Conservation (phyloP, 1,284 basidiomycete genomes). For the Moniliophthora roreri region DNA sequence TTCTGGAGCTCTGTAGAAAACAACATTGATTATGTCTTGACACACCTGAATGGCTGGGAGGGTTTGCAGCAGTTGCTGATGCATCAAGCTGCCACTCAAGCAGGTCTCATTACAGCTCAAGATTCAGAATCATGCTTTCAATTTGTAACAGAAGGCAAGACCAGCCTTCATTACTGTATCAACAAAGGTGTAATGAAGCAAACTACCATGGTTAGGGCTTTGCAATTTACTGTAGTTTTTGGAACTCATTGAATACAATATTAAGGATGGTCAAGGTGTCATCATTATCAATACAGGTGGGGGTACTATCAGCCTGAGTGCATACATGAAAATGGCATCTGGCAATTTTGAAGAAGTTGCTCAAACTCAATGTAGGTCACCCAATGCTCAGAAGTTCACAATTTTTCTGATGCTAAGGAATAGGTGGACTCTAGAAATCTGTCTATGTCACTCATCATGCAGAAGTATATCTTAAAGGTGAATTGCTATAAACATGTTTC, state of each 20-base stretch:
- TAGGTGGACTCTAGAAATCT: conserved; percentile 34
- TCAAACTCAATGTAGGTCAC: conserved; percentile 27
- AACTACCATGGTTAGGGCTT: conserved; percentile 25
- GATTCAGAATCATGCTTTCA: conserved; percentile 33
- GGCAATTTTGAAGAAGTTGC: conserved; percentile 29
- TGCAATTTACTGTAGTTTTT: conserved; percentile 5
- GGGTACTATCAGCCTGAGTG: conserved; percentile 55
- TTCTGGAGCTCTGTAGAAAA: conserved; percentile 35
- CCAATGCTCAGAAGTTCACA: neutral
- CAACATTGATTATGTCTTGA: conserved; percentile 30
- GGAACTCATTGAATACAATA: neutral
- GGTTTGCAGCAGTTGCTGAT: conserved; percentile 18
- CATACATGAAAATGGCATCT: conserved; percentile 28
- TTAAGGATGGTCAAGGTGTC: conserved; percentile 40
- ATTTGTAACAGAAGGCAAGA: conserved; percentile 53
- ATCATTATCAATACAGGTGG: conserved; percentile 59
- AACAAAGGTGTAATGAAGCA: conserved; percentile 28
- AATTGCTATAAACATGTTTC: neutral
- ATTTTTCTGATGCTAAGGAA: neutral
- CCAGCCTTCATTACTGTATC: conserved; percentile 48
- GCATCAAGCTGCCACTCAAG: conserved; percentile 20
- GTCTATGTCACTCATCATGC: conserved; percentile 34
- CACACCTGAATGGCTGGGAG: conserved; percentile 28
- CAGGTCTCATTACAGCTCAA: conserved; percentile 18
- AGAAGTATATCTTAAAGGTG: conserved; percentile 19